phyloP scores from a whole-genome alignment of 495 filamentous ascomycete genomes.

The Annulohypoxylon bovei region DNA sequence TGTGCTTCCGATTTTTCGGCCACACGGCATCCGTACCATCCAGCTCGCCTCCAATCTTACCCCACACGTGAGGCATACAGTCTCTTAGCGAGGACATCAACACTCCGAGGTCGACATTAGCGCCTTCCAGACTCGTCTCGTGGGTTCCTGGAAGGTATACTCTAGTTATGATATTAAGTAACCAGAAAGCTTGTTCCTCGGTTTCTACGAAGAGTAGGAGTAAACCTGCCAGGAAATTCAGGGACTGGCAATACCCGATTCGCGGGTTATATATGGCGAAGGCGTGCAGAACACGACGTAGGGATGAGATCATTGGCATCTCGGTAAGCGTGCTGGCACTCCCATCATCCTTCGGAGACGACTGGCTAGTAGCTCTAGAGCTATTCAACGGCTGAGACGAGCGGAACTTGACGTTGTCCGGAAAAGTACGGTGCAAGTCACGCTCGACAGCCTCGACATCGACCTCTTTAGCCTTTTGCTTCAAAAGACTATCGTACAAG shows the following conservation, averaged over 20 bases:
- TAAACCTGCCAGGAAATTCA: conserved; percentile 96
- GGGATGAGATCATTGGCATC: conserved; percentile 78
- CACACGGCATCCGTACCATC: conserved; percentile 62
- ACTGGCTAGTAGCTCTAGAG: conserved; percentile 46
- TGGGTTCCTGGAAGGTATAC: conserved; percentile 92
- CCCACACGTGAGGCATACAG: conserved; percentile 84
- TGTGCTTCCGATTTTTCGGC: conserved; percentile 47
- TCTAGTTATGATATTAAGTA: conserved; percentile 91
- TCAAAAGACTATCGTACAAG: conserved; percentile 75
- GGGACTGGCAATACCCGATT: conserved; percentile 95
- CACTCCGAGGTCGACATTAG: conserved; percentile 94
- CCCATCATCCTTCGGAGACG: conserved; percentile 34
- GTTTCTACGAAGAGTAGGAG: conserved; percentile 88
- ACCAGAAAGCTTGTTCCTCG: conserved; percentile 93
- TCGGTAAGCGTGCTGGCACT: conserved; percentile 61
- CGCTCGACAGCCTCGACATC: conserved; percentile 94
- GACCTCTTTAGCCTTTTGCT: conserved; percentile 68
- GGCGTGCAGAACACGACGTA: conserved; percentile 86
- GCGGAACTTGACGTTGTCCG: conserved; percentile 87
- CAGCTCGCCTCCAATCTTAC: conserved; percentile 83
- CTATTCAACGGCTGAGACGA: conserved; percentile 1
- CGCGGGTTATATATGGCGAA: conserved; percentile 89
- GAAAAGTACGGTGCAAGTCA: conserved; percentile 94
- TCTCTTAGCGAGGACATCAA: conserved; percentile 88
- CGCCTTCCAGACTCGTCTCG: conserved; percentile 88